Conservation (phyloP, 306 rosid genomes). For the Pyrus betulifolia region DNA sequence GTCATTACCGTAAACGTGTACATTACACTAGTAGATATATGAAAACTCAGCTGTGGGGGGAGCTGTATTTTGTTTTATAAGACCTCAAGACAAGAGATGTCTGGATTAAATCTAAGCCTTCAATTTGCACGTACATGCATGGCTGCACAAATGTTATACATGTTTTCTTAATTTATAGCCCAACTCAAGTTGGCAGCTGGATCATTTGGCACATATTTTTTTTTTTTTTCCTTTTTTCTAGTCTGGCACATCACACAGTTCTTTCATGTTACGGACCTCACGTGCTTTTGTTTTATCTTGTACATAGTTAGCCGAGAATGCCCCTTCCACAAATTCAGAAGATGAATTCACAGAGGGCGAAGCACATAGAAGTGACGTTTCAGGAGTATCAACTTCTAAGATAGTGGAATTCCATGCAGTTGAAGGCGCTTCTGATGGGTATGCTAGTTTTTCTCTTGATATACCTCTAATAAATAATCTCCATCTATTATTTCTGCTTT, state of each 20-base stretch:
- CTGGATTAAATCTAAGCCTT: background rate
- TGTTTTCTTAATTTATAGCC: background rate
- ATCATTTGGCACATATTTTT: background rate
- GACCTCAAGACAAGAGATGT: background rate
- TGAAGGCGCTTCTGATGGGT: conserved; percentile 30
- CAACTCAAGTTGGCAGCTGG: background rate
- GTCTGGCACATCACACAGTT: background rate
- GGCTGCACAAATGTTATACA: background rate
- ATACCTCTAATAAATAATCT: background rate
- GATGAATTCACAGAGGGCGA: conserved; percentile 9
- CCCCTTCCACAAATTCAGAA: conserved; percentile 25
- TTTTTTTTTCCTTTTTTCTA: no score
- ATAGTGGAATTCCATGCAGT: conserved; percentile 16
- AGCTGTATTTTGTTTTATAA: background rate
- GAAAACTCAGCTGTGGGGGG: background rate
- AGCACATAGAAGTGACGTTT: conserved; percentile 18
- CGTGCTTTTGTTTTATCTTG: background rate
- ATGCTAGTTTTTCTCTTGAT: conserved; percentile 19
- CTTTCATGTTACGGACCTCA: background rate
- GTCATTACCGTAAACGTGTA: background rate
- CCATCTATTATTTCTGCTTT: background rate
- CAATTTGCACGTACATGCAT: background rate
- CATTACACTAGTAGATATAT: background rate
- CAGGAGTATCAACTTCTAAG: conserved; percentile 8
- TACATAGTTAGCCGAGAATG: conserved; percentile 29